Evolutionary conservation across 176 grass and related monocot genomes (phyloP).

Genomic region (Thalia dealbata): DNA sequence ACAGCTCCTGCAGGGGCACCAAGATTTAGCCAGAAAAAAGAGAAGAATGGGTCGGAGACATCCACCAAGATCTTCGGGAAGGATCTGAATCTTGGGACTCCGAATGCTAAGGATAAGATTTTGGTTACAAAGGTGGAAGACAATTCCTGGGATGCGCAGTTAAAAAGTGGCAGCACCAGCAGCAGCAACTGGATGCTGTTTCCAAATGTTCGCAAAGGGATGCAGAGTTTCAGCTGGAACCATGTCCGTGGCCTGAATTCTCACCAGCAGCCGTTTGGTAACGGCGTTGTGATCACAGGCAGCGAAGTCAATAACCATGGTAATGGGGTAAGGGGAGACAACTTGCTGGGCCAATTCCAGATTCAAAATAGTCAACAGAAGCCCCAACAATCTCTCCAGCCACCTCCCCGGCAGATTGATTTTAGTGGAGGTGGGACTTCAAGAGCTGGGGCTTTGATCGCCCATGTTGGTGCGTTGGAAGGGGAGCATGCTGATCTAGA

Average conservation of each 20-base stretch:
- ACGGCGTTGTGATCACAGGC: conserved; percentile 46
- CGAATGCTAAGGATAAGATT: conserved; percentile 19
- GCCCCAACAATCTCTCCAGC: conserved; percentile 28
- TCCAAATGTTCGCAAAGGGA: conserved; percentile 52
- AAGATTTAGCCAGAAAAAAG: conserved; percentile 29
- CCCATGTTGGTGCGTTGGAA: conserved; percentile 42
- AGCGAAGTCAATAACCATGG: conserved; percentile 32
- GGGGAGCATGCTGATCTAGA: conserved; percentile 44
- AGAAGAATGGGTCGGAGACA: conserved; percentile 43
- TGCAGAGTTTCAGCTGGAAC: conserved; percentile 76
- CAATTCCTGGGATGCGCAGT: conserved; percentile 49
- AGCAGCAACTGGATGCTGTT: conserved; percentile 33
- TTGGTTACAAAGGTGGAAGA: conserved; percentile 43
- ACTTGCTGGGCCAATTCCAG: conserved; percentile 34
- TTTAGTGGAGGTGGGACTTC: conserved; percentile 16
- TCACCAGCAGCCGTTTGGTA: conserved; percentile 60
- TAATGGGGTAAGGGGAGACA: conserved; percentile 29
- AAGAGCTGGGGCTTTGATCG: conserved; percentile 22
- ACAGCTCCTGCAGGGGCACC: conserved; percentile 15
- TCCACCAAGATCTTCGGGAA: conserved; percentile 84
- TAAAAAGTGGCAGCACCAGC: conserved; percentile 11
- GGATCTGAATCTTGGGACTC: conserved; percentile 73
- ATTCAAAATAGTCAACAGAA: conserved; percentile 30
- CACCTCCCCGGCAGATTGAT: conserved; percentile 36
- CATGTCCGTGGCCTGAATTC: conserved; percentile 45